Conservation (phyloP, 306 rosid species). For the Cicer chorassanicum region DNA sequence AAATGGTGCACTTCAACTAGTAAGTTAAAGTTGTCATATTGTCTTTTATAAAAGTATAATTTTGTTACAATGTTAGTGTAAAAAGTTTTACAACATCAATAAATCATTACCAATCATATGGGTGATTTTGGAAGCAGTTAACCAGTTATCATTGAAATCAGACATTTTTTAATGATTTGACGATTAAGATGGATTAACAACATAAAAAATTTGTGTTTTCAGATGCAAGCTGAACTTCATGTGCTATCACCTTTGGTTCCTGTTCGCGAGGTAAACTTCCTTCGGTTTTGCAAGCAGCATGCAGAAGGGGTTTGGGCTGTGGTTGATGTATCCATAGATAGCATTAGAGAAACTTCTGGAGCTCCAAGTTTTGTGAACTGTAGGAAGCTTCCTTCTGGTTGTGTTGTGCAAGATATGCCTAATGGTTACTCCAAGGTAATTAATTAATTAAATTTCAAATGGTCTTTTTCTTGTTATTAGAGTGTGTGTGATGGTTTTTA, state of each 20-base stretch:
- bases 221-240: slow-evolving; percentile 98
- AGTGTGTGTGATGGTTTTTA: neutral
- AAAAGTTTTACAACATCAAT: too few relatives aligned
- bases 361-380: slow-evolving; percentile 61
- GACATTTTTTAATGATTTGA: too few relatives aligned
- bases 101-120: too few relatives aligned
- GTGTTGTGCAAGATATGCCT: slow-evolving; percentile 98
- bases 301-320: slow-evolving; percentile 98
- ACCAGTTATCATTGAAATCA: too few relatives aligned
- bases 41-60: neutral
- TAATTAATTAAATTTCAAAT: neutral
- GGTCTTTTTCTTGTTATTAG: slow-evolving; percentile 4
- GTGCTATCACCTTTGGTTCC: slow-evolving; percentile 94
- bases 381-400: slow-evolving; percentile 96
- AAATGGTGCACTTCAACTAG: slow-evolving; percentile 91
- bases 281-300: slow-evolving; percentile 92
- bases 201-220: neutral
- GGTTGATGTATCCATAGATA: slow-evolving; percentile 81
- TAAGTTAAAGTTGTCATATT: slow-evolving; percentile 31
- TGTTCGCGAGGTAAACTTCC: slow-evolving; percentile 79
- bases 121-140: too few relatives aligned
- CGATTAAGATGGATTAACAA: neutral
- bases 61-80: too few relatives aligned
- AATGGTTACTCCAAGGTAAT: slow-evolving; percentile 96
- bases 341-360: slow-evolving; percentile 64